phyloP scores from a whole-genome alignment of 768 basidiomycete genomes.

The Amanita rimosa region DNA sequence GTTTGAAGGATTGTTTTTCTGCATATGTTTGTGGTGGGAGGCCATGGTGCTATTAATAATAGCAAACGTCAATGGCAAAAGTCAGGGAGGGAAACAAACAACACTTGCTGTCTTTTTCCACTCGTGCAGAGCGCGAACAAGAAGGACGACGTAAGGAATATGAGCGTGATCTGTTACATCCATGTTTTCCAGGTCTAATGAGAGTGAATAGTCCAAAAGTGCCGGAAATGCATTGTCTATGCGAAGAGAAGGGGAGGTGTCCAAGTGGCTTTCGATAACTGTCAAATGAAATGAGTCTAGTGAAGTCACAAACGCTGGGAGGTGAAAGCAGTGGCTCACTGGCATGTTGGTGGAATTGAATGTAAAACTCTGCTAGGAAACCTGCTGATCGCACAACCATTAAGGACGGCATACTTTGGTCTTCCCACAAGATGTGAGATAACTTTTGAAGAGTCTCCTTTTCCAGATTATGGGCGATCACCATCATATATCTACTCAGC shows the following conservation, averaged over 20 bases:
- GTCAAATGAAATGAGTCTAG: not conserved
- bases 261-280: slow-evolving; percentile 89
- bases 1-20: slow-evolving; percentile 76
- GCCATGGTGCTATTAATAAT: slow-evolving; percentile 52
- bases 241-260: slow-evolving; percentile 62
- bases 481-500: slow-evolving; percentile 50
- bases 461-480: slow-evolving; percentile 79
- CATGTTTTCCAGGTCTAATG: slow-evolving; percentile 65
- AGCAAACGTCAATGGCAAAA: not conserved
- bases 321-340: slow-evolving; percentile 33
- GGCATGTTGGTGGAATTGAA: slow-evolving; percentile 84
- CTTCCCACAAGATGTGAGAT: slow-evolving; percentile 57
- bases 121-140: slow-evolving; percentile 70
- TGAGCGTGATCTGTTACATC: slow-evolving; percentile 87
- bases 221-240: slow-evolving; percentile 85
- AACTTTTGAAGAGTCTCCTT: slow-evolving; percentile 43
- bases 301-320: not conserved
- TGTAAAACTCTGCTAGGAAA: slow-evolving; percentile 80
- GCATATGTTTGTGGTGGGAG: slow-evolving; percentile 41
- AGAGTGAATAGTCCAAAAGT: slow-evolving; percentile 59
- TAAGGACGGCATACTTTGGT: slow-evolving; percentile 49
- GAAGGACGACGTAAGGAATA: slow-evolving; percentile 82
- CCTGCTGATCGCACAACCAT: slow-evolving; percentile 78
- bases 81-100: not conserved
- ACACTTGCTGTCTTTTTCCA: slow-evolving; percentile 69